A percentile compares a stretch with the other conserved stretches of the same genome.
These are phyloP conservation scores for Talaromyces borbonicus DNA, from an alignment of 495 filamentous ascomycete genomes.

Conservation along the genomic window DNA sequence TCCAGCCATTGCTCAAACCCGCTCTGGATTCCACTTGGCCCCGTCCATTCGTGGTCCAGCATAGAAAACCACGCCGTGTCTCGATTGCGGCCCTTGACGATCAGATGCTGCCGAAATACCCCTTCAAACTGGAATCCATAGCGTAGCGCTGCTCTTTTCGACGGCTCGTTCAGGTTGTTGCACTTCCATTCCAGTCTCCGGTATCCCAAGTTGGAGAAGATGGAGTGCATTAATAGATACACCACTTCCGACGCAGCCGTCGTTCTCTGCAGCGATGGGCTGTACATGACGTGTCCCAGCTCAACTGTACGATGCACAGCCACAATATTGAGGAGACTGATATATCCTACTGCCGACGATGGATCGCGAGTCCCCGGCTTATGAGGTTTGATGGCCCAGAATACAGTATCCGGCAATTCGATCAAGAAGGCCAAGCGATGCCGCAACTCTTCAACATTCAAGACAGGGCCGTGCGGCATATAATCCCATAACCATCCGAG, in stretches of 20 bases:
- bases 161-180: slow-evolving; percentile 38
- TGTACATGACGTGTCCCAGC: slow-evolving; percentile 41
- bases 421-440: slow-evolving; percentile 17
- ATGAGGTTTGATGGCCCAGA: slow-evolving; percentile 33
- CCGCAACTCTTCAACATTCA: slow-evolving; percentile 22
- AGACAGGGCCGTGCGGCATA: slow-evolving; percentile 32
- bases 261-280: slow-evolving; percentile 34
- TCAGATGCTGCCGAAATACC: slow-evolving; percentile 44
- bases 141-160: slow-evolving; percentile 37
- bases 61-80: slow-evolving; percentile 49
- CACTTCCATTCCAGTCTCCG: slow-evolving; percentile 51
- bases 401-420: slow-evolving; percentile 23
- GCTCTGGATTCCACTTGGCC: slow-evolving; percentile 3
- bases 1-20: slow-evolving; percentile 39
- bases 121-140: slow-evolving; percentile 47
- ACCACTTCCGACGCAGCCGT: slow-evolving; percentile 40
- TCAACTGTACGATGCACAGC: slow-evolving; percentile 32
- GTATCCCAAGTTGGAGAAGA: slow-evolving; percentile 42
- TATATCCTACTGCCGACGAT: slow-evolving; percentile 27
- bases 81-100: slow-evolving; percentile 43
- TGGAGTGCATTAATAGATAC: slow-evolving; percentile 36
- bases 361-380: slow-evolving; percentile 2
- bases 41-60: slow-evolving; percentile 42
- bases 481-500: slow-evolving; percentile 37
- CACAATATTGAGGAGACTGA: slow-evolving; percentile 34